Percentiles rank a stretch among this genome's conserved stretches.
Evolutionary conservation across 805 yeast genomes (phyloP).

Genomic region (Lachancea fermentati): DNA sequence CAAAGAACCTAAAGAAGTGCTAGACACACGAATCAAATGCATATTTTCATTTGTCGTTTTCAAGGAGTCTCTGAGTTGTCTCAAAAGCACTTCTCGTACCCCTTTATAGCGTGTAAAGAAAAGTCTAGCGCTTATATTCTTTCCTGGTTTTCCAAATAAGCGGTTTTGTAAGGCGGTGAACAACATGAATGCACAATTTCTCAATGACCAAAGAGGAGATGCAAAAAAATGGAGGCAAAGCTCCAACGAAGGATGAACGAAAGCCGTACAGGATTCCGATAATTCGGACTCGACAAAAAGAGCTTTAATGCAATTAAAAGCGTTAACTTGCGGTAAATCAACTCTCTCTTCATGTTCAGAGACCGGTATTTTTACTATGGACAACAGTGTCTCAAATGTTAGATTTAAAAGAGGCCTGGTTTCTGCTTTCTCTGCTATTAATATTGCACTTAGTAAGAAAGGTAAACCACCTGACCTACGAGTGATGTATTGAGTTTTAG

Average conservation of each 20-base stretch:
- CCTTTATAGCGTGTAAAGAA: conserved; percentile 65
- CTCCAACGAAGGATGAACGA: conserved; percentile 52
- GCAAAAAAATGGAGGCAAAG: conserved; percentile 59
- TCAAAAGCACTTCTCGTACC: conserved; percentile 44
- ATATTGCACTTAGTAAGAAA: conserved; percentile 63
- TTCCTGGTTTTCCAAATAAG: conserved; percentile 57
- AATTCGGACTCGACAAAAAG: conserved; percentile 67
- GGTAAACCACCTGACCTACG: conserved; percentile 94
- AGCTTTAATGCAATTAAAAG: conserved; percentile 76
- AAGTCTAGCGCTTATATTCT: conserved; percentile 48
- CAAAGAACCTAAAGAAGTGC: neutral
- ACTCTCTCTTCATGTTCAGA: conserved; percentile 45
- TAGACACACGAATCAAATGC: too few species aligned
- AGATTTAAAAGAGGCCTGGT: conserved; percentile 38
- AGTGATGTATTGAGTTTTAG: conserved; percentile 64
- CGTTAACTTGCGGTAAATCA: conserved; percentile 90
- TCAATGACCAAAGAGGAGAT: conserved; percentile 71
- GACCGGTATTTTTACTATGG: conserved; percentile 50
- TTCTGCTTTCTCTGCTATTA: conserved; percentile 43
- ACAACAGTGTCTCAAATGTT: conserved; percentile 48
- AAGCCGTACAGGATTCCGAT: conserved; percentile 45
- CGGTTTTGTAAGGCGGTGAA: conserved; percentile 80
- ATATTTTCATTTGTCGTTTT: neutral
- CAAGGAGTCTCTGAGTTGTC: conserved; percentile 18
- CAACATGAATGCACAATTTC: conserved; percentile 91